These are phyloP conservation scores for Somion occarium DNA, from an alignment of 1,284 basidiomycete species.

Conservation along the genomic window DNA sequence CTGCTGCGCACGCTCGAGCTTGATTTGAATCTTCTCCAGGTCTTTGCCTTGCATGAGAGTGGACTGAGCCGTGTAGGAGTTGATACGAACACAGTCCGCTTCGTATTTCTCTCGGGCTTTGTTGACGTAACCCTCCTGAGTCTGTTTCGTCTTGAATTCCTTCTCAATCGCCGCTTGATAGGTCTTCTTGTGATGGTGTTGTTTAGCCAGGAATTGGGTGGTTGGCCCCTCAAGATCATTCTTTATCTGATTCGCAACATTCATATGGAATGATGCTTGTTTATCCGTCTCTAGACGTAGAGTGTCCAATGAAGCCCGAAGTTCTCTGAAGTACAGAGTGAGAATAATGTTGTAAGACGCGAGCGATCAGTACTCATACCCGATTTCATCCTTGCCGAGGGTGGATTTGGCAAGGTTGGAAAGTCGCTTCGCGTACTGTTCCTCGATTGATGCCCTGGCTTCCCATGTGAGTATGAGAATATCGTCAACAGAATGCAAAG, in stretches of 20 bases:
- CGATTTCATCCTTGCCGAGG: constrained; percentile 88
- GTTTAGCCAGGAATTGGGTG: constrained; percentile 58
- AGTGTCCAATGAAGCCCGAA: constrained; percentile 75
- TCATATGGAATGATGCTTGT: constrained; percentile 68
- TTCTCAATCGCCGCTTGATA: constrained; percentile 80
- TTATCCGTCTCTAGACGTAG: constrained; percentile 82
- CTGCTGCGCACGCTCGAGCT: constrained; percentile 86
- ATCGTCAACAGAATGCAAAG: neutral
- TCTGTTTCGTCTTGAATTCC: constrained; percentile 81
- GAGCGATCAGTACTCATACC: constrained; percentile 42
- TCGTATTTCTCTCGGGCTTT: constrained; percentile 96
- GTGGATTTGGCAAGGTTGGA: constrained; percentile 75
- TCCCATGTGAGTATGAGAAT: neutral
- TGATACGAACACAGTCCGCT: constrained; percentile 90
- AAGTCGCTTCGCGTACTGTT: constrained; percentile 91
- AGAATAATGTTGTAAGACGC: neutral
- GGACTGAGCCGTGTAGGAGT: constrained; percentile 92
- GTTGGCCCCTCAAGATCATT: constrained; percentile 73
- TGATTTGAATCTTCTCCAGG: constrained; percentile 84
- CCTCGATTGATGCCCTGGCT: constrained; percentile 78
- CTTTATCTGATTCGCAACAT: constrained; percentile 72
- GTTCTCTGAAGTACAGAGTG: constrained; percentile 47
- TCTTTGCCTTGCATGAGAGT: constrained; percentile 93
- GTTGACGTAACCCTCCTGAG: constrained; percentile 77
- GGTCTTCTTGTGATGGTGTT: constrained; percentile 73